phyloP scores from a whole-genome alignment of 2,329 filamentous ascomycete genomes.

The Fonsecaea pedrosoi region DNA sequence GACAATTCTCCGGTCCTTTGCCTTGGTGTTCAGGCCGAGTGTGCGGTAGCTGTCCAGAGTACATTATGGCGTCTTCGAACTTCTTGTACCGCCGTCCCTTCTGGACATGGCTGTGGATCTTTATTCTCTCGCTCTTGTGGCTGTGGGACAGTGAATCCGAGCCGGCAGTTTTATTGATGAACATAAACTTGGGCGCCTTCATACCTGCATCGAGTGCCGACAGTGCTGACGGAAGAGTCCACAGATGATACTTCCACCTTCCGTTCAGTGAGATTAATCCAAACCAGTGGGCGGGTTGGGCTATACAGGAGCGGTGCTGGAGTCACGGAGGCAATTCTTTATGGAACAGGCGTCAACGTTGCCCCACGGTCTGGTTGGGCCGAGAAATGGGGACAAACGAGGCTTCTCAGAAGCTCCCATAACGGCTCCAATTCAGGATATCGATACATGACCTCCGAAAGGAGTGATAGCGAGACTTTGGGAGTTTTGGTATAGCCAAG shows the following conservation, averaged over 20 bases:
- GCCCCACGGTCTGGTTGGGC: not conserved
- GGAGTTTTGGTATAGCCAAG: conserved; percentile 1
- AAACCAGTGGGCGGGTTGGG: not conserved
- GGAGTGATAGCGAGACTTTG: not conserved
- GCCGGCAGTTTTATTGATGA: conserved; percentile 27
- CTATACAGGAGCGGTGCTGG: not conserved
- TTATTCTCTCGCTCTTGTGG: conserved; percentile 27
- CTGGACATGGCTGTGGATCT: conserved; percentile 32
- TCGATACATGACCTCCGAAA: not conserved
- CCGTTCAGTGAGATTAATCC: not conserved
- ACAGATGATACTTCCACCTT: not conserved
- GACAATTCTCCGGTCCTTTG: not conserved
- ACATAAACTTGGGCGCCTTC: conserved; percentile 29
- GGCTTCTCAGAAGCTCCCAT: not conserved
- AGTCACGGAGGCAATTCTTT: not conserved
- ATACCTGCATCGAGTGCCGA: not conserved
- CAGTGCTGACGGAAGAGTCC: not conserved
- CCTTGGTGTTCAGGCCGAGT: conserved; percentile 4
- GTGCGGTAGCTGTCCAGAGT: conserved; percentile 9
- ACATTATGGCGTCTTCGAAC: conserved; percentile 7
- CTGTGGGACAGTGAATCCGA: conserved; percentile 32
- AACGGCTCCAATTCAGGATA: not conserved
- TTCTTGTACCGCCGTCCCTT: conserved; percentile 29
- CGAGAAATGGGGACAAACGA: not conserved
- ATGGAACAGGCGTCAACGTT: not conserved